Evolutionary conservation across 2,329 filamentous ascomycete species (phyloP).

Genomic region (Clarireedia homoeocarpa): DNA sequence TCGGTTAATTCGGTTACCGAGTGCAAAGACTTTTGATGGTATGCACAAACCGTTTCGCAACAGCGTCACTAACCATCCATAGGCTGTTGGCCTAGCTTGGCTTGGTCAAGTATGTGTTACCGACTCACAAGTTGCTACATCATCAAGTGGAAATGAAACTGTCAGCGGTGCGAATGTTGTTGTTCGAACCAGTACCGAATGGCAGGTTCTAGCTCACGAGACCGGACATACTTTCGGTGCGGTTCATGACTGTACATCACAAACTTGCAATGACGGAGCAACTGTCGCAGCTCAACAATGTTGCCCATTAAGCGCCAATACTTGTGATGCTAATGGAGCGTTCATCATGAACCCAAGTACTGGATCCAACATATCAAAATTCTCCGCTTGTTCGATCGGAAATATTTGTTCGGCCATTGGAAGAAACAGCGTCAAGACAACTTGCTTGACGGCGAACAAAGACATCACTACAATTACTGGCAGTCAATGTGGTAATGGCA

Average conservation of each 20-base stretch:
- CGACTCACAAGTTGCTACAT: constrained; percentile 46
- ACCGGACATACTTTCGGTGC: constrained; percentile 92
- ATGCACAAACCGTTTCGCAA: background rate
- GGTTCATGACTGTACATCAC: constrained; percentile 77
- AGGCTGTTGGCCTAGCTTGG: constrained; percentile 86
- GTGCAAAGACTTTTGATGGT: background rate
- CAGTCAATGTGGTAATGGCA: constrained; percentile 90
- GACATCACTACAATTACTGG: constrained; percentile 74
- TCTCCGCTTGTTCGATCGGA: constrained; percentile 83
- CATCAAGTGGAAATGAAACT: constrained; percentile 52
- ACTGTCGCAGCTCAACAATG: constrained; percentile 56
- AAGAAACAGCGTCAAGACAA: constrained; percentile 65
- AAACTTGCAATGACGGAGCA: constrained; percentile 58
- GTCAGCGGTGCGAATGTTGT: constrained; percentile 87
- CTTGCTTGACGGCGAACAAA: constrained; percentile 78
- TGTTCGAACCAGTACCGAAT: constrained; percentile 72
- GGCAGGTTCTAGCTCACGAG: constrained; percentile 95
- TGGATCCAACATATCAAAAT: constrained; percentile 60
- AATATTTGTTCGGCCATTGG: constrained; percentile 87
- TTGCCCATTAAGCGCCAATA: constrained; percentile 62
- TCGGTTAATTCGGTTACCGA: background rate
- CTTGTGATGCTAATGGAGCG: constrained; percentile 67
- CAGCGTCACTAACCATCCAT: background rate
- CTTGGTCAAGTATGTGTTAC: constrained; percentile 73
- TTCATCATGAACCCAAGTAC: constrained; percentile 98